Evolutionary conservation across 495 filamentous ascomycete genomes (phyloP).

Genomic region (Penicillium longicatenatum): DNA sequence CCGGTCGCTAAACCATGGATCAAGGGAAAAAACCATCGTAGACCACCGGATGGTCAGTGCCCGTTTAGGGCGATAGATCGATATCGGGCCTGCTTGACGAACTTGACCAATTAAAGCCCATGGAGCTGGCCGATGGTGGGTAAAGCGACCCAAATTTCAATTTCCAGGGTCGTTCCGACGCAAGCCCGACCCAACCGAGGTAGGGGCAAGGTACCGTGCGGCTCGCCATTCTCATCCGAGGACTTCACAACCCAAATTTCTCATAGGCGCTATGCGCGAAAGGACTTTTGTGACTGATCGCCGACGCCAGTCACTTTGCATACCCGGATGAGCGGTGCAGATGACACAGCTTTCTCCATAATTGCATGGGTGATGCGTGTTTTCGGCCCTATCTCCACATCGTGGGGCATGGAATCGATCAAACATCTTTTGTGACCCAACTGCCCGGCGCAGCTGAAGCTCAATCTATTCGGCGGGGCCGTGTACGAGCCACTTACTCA

Average conservation of each 20-base stretch:
- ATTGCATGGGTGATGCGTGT: neutral
- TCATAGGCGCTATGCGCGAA: neutral
- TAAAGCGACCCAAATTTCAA: neutral
- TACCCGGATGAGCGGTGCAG: slow-evolving; percentile 18
- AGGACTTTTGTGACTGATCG: slow-evolving; percentile 24
- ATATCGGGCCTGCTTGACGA: neutral
- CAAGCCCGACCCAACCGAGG: neutral
- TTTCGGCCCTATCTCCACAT: neutral
- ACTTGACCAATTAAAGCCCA: neutral
- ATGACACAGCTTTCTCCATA: slow-evolving; percentile 3
- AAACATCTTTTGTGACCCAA: slow-evolving; percentile 1
- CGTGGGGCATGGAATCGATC: slow-evolving; percentile 9
- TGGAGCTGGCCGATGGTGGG: neutral
- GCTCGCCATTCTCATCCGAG: neutral
- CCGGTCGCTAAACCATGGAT: slow-evolving; percentile 10
- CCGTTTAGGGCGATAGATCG: slow-evolving; percentile 13
- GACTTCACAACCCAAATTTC: no score
- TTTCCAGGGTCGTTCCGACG: neutral
- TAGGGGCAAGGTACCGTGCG: neutral
- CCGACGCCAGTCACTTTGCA: slow-evolving; percentile 14
- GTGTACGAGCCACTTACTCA: neutral
- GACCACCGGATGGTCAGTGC: slow-evolving; percentile 4
- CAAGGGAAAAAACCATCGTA: neutral
- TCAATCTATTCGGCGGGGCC: slow-evolving; percentile 15
- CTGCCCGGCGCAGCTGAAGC: slow-evolving; percentile 21